These are phyloP conservation scores for Penicillium sp. DNA, from an alignment of 2,329 filamentous ascomycete species.

Conservation along the genomic window DNA sequence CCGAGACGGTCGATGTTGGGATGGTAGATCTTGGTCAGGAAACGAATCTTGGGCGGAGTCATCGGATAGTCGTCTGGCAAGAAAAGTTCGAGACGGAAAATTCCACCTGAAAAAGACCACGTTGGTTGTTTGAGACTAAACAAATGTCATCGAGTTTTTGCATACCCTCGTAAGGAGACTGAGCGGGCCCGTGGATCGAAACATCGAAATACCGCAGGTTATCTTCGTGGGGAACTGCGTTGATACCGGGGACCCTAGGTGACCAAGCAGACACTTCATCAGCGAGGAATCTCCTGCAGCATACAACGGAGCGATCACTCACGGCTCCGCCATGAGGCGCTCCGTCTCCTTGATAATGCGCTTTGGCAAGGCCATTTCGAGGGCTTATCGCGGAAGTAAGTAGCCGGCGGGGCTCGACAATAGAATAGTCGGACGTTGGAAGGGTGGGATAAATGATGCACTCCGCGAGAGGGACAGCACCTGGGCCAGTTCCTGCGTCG, in stretches of 20 bases:
- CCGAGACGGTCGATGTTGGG: constrained; percentile 98
- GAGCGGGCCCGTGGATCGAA: constrained; percentile 84
- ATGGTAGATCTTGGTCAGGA: constrained; percentile 98
- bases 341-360: constrained; percentile 98
- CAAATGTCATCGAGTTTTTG: neutral
- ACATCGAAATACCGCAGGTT: constrained; percentile 99
- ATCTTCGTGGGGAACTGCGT: constrained; percentile 90
- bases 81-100: constrained; percentile 97
- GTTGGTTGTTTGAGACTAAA: constrained; percentile 9
- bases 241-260: constrained; percentile 86
- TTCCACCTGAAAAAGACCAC: constrained; percentile 56
- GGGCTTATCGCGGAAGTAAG: constrained; percentile 20
- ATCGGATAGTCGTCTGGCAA: constrained; percentile 98
- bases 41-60: constrained; percentile 97
- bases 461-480: too few relatives aligned
- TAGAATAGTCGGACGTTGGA: neutral
- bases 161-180: constrained; percentile 90
- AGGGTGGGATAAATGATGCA: neutral
- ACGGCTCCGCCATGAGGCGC: constrained; percentile 94
- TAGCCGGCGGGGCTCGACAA: neutral
- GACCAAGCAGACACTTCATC: constrained; percentile 6
- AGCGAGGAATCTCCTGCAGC: neutral
- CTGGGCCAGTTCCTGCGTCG: too few relatives aligned
- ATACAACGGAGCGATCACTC: constrained; percentile 41
- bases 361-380: constrained; percentile 74